phyloP scores from a whole-genome alignment of 768 basidiomycete species.

The Hericium coralloides region DNA sequence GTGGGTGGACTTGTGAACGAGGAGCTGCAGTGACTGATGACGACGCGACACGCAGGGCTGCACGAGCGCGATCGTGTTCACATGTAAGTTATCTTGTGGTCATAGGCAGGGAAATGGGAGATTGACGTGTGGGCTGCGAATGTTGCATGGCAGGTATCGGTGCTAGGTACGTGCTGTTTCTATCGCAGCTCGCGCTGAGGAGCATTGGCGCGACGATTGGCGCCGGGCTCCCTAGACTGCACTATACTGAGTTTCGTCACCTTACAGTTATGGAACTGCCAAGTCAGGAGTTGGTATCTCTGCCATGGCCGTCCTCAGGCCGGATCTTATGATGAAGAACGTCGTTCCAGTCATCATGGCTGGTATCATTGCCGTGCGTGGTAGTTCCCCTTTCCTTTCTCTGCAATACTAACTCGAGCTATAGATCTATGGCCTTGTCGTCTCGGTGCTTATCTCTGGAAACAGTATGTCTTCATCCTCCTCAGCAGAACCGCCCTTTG shows the following conservation, averaged over 20 bases:
- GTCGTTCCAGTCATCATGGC: slow-evolving; percentile 95
- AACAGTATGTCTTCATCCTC: slow-evolving; percentile 49
- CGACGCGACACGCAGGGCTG: slow-evolving; percentile 55
- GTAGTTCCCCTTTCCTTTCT: slow-evolving; percentile 16
- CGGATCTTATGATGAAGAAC: slow-evolving; percentile 84
- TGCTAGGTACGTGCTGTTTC: slow-evolving; percentile 50
- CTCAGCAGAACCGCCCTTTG: neutral
- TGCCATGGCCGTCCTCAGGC: slow-evolving; percentile 90
- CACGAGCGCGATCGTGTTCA: slow-evolving; percentile 95
- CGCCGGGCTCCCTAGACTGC: neutral
- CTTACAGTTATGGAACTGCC: slow-evolving; percentile 88
- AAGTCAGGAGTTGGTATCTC: slow-evolving; percentile 98
- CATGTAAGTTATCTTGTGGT: slow-evolving; percentile 51
- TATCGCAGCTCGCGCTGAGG: neutral
- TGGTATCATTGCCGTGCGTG: slow-evolving; percentile 92
- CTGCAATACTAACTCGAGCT: slow-evolving; percentile 25
- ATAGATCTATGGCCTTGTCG: slow-evolving; percentile 80
- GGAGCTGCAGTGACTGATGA: neutral
- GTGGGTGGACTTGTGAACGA: slow-evolving; percentile 28
- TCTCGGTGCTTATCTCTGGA: slow-evolving; percentile 92
- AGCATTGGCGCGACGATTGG: neutral
- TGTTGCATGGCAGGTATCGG: slow-evolving; percentile 54
- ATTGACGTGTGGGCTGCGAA: neutral
- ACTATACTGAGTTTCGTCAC: neutral
- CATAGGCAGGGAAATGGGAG: neutral